phyloP scores from a whole-genome alignment of 2,329 filamentous ascomycete species.

The Grosmannia penicillata region DNA sequence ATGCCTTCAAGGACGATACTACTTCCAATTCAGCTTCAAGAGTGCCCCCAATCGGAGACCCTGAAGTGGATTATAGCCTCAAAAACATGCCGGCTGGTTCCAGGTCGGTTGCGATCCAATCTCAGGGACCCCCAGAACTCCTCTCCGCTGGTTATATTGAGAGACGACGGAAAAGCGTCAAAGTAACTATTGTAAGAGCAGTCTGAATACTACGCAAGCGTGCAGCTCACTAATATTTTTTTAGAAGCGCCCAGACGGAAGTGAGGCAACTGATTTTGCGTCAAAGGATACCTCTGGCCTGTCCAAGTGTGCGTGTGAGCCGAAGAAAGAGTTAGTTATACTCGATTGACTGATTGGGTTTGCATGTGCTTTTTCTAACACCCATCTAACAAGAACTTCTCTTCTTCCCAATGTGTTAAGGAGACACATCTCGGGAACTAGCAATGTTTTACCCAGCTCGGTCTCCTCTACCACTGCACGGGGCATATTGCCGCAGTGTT shows the following conservation, averaged over 20 bases:
- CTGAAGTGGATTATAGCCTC: not conserved
- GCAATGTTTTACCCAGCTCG: constrained; percentile 20
- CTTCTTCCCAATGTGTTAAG: constrained; percentile 34
- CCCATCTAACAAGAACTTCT: constrained; percentile 18
- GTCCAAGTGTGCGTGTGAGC: too few species aligned
- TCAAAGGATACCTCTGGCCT: too few species aligned
- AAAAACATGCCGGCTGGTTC: not conserved
- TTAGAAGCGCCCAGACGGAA: not conserved
- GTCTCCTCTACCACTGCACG: constrained; percentile 37
- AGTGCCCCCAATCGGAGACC: constrained; percentile 2
- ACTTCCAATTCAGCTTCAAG: too few species aligned
- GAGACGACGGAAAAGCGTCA: constrained; percentile 5
- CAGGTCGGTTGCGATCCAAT: not conserved
- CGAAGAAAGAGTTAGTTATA: too few species aligned
- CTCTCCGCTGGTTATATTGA: not conserved
- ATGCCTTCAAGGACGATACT: not conserved
- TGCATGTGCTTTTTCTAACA: constrained; percentile 1
- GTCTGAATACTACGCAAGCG: too few species aligned
- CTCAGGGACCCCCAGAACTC: not conserved
- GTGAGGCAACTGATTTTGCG: too few species aligned
- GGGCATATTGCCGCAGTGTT: constrained; percentile 25
- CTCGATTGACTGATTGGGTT: too few species aligned
- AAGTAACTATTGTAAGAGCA: constrained; percentile 9
- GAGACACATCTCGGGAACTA: constrained; percentile 28
- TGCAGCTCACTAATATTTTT: not conserved